A percentile compares a stretch with the other conserved stretches of the same genome.
phyloP scores from a whole-genome alignment of 805 yeast species.

The Candida montana region DNA sequence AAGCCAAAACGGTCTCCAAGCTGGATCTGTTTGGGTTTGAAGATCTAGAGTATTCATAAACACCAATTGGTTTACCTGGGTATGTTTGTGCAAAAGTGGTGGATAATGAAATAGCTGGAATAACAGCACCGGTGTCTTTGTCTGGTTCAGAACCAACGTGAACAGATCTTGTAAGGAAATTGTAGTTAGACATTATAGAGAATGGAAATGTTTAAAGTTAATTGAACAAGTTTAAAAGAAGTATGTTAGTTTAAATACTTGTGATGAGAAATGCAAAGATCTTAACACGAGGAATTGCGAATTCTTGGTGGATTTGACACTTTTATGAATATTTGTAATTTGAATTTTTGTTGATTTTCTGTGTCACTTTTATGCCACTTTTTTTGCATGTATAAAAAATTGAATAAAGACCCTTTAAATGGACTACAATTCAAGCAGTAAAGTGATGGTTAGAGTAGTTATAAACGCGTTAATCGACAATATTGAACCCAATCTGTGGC shows the following conservation, averaged over 20 bases:
- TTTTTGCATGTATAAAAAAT: not conserved
- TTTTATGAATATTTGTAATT: not conserved
- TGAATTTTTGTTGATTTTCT: not conserved
- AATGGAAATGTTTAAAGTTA: not conserved
- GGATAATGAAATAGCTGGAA: conserved; percentile 75
- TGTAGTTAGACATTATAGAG: conserved; percentile 27
- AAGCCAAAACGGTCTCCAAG: conserved; percentile 73
- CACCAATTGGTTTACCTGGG: conserved; percentile 74
- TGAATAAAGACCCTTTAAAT: too few relatives aligned
- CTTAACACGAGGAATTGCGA: conserved; percentile 6
- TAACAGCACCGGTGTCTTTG: conserved; percentile 78
- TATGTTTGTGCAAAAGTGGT: conserved; percentile 80
- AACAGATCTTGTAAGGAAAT: conserved; percentile 75
- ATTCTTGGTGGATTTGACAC: not conserved
- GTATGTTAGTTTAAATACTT: not conserved
- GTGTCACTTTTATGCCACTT: conserved; percentile 1
- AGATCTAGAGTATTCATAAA: conserved; percentile 79
- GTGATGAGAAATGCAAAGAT: not conserved
- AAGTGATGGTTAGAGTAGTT: too few relatives aligned
- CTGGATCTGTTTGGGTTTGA: conserved; percentile 83
- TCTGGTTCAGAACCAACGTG: conserved; percentile 77
- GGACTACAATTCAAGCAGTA: too few relatives aligned
- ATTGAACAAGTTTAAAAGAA: not conserved
- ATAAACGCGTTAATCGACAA: not conserved
- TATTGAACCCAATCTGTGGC: not conserved